These are phyloP conservation scores for Fusarium stilboides DNA, from an alignment of 2,329 filamentous ascomycete species.

Conservation along the genomic window DNA sequence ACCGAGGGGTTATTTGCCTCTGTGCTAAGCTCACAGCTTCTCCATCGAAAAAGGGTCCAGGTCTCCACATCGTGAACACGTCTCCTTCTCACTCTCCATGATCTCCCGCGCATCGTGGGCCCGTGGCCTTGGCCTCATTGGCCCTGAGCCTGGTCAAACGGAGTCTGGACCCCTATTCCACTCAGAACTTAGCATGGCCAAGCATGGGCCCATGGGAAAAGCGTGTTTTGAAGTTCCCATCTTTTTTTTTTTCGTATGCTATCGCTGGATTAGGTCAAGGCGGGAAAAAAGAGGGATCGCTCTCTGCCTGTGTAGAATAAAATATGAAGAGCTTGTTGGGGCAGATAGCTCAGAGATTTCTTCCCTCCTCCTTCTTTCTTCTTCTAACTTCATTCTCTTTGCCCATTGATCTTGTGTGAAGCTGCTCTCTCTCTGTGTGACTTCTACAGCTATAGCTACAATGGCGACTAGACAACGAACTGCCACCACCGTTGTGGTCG, in stretches of 20 bases:
- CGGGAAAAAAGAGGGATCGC: slow-evolving; percentile 3
- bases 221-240: background rate
- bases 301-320: background rate
- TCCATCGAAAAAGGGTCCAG: slow-evolving; percentile 3
- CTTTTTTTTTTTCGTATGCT: slow-evolving; percentile 35
- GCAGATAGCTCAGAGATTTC: slow-evolving; percentile 4
- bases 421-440: slow-evolving; percentile 1
- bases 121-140: slow-evolving; percentile 36
- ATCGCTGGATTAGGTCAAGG: slow-evolving; percentile 46
- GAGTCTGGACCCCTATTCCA: slow-evolving; percentile 48
- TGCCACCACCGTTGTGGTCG: slow-evolving; percentile 44
- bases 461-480: slow-evolving; percentile 50
- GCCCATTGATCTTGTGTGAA: background rate
- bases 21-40: slow-evolving; percentile 28
- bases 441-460: slow-evolving; percentile 8
- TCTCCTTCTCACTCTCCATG: slow-evolving; percentile 38
- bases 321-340: slow-evolving; percentile 22
- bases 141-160: slow-evolving; percentile 16
- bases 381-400: background rate
- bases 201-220: too few species aligned
- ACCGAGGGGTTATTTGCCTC: slow-evolving; percentile 22
- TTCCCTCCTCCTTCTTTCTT: background rate
- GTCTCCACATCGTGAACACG: slow-evolving; percentile 32
- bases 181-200: too few species aligned
- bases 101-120: slow-evolving; percentile 46